phyloP scores from a whole-genome alignment of 1,139 yeast species.

The Pneumocystis wakefieldiae region DNA sequence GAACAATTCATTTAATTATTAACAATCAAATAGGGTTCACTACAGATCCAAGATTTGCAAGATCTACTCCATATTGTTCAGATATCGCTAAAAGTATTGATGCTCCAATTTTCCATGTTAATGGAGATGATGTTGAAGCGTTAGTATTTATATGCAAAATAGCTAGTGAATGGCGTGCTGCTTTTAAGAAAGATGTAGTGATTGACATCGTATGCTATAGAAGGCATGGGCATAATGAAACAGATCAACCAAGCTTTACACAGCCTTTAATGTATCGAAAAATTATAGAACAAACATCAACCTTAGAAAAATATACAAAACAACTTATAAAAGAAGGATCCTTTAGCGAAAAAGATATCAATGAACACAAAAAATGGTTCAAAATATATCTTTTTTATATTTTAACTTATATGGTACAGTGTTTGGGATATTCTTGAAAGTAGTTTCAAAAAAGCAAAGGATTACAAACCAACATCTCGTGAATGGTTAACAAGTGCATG shows the following conservation, averaged over 20 bases:
- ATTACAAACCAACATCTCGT: conserved; percentile 78
- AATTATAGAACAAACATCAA: conserved; percentile 78
- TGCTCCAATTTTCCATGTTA: conserved; percentile 98
- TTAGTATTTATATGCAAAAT: conserved; percentile 79
- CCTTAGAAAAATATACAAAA: conserved; percentile 69
- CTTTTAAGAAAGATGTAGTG: conserved; percentile 89
- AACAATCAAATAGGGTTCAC: conserved; percentile 99
- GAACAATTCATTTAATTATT: conserved; percentile 88
- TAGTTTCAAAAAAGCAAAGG: conserved; percentile 73
- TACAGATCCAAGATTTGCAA: conserved; percentile 92
- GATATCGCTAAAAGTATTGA: conserved; percentile 93
- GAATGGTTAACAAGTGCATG: conserved; percentile 98
- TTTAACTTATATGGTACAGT: background rate
- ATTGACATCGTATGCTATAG: conserved; percentile 97
- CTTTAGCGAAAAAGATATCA: conserved; percentile 77
- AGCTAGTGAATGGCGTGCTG: conserved; percentile 98
- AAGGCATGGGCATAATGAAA: conserved; percentile 97
- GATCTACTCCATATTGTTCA: conserved; percentile 96
- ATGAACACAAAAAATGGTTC: conserved; percentile 85
- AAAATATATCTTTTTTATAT: background rate
- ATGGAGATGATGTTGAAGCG: conserved; percentile 95
- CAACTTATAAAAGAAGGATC: conserved; percentile 74
- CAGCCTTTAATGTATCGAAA: conserved; percentile 94
- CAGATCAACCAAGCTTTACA: conserved; percentile 97
- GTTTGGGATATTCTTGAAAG: conserved; percentile 92